A percentile compares a stretch with the other conserved stretches of the same genome.
These are phyloP conservation scores for Diaporthe sp. DNA, from an alignment of 2,329 filamentous ascomycete species.

Conservation along the genomic window DNA sequence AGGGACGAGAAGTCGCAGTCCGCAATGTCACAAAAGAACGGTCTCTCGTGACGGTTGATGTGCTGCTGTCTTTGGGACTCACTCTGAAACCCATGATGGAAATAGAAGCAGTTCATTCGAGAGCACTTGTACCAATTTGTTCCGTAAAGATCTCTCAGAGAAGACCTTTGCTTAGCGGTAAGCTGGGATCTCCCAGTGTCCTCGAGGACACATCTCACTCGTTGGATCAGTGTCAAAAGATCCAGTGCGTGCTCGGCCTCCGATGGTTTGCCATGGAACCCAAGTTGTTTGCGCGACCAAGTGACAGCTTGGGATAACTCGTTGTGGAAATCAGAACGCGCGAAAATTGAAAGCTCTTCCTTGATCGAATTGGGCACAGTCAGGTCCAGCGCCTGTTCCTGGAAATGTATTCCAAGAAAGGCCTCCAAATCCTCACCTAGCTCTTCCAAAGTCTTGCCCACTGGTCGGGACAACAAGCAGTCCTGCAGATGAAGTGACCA, in stretches of 20 bases:
- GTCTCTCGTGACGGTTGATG: constrained; percentile 50
- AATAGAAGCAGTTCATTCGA: constrained; percentile 51
- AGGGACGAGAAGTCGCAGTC: constrained; percentile 49
- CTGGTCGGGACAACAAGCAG: background rate
- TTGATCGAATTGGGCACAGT: background rate
- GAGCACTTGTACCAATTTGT: background rate
- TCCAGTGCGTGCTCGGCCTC: constrained; percentile 29
- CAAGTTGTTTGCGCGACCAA: background rate
- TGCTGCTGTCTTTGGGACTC: constrained; percentile 48
- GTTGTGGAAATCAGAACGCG: background rate
- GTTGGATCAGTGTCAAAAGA: background rate
- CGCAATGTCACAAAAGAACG: constrained; percentile 49
- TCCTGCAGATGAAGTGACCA: background rate
- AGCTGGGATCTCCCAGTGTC: background rate
- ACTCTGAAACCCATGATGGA: constrained; percentile 53
- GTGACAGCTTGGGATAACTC: background rate
- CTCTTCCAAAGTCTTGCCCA: background rate
- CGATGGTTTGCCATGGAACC: background rate
- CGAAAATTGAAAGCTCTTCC: background rate
- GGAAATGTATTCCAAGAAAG: background rate
- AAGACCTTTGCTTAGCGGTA: background rate
- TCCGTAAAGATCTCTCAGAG: background rate
- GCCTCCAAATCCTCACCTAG: background rate
- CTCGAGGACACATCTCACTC: background rate
- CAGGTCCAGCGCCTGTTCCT: background rate